phyloP scores from a whole-genome alignment of 116 monocot genomes.

The Trichopus zeylanicus region DNA sequence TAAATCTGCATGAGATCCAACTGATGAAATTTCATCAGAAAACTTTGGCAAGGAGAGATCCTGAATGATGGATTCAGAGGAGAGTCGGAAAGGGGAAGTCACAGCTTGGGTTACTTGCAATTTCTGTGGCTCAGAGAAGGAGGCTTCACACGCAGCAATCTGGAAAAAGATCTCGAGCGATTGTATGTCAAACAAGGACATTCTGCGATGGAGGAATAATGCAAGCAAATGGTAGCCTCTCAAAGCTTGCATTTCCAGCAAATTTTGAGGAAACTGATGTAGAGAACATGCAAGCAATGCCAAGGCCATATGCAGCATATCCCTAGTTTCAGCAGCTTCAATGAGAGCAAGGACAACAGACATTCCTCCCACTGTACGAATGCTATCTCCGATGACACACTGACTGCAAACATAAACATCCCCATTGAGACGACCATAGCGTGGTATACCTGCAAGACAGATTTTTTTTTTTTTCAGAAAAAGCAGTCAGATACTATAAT shows the following conservation, averaged over 20 bases:
- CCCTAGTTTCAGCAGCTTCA: conserved; percentile 88
- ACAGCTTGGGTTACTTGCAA: conserved; percentile 24
- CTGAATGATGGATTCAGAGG: conserved; percentile 57
- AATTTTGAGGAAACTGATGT: conserved; percentile 83
- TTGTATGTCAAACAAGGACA: conserved; percentile 95
- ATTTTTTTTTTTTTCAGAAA: conserved; percentile 1
- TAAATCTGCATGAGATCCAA: conserved; percentile 83
- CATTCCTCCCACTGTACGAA: conserved; percentile 92
- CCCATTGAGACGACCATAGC: conserved; percentile 89
- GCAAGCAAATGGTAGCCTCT: conserved; percentile 98
- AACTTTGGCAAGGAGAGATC: conserved; percentile 68
- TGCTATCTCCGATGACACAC: conserved; percentile 75
- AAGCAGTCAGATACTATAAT: background rate
- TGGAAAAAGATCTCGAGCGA: conserved; percentile 95
- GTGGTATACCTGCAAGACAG: conserved; percentile 74
- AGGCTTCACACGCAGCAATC: conserved; percentile 97
- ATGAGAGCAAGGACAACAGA: conserved; percentile 83
- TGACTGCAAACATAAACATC: conserved; percentile 86
- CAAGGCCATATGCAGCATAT: conserved; percentile 94
- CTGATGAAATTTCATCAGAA: conserved; percentile 75
- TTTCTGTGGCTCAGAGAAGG: conserved; percentile 69
- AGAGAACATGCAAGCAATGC: conserved; percentile 82
- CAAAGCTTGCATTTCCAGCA: conserved; percentile 85
- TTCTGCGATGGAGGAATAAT: conserved; percentile 80
- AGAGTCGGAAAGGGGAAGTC: conserved; percentile 30